Evolutionary conservation across 2,329 filamentous ascomycete genomes (phyloP).

Genomic region (Magnaporthiopsis poae): DNA sequence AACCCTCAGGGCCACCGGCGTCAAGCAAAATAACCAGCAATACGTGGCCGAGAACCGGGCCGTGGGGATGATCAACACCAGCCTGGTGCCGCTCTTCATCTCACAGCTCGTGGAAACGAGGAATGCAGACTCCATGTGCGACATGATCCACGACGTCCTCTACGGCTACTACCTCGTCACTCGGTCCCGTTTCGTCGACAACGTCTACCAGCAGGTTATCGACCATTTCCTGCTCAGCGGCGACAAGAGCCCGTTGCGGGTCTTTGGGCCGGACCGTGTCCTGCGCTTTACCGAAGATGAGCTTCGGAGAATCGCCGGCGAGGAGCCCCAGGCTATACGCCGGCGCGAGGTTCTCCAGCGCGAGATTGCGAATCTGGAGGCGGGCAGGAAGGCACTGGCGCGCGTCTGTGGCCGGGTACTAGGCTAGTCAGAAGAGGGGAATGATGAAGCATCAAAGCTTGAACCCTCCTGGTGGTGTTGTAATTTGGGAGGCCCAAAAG

Average conservation of each 20-base stretch:
- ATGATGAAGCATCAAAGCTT: too few relatives aligned
- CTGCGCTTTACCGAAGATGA: conserved; percentile 27
- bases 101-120: too few relatives aligned
- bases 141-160: conserved; percentile 51
- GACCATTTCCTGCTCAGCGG: conserved; percentile 42
- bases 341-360: conserved; percentile 24
- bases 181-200: conserved; percentile 51
- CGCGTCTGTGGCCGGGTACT: background rate
- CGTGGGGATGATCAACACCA: too few relatives aligned
- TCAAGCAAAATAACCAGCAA: too few relatives aligned
- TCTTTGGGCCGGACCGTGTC: conserved; percentile 44
- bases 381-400: conserved; percentile 17
- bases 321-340: background rate
- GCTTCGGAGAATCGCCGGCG: background rate
- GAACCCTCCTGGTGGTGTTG: too few relatives aligned
- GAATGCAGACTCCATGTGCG: conserved; percentile 9
- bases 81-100: too few relatives aligned
- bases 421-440: too few relatives aligned
- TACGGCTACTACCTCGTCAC: conserved; percentile 52
- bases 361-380: conserved; percentile 35
- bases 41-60: too few relatives aligned
- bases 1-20: too few relatives aligned
- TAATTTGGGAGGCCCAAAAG: too few relatives aligned
- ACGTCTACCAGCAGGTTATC: conserved; percentile 47
- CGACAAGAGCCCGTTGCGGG: conserved; percentile 36